Percentiles rank a stretch among this genome's conserved stretches.
These are phyloP conservation scores for Aspergillus versicolor DNA, from an alignment of 2,329 filamentous ascomycete genomes.

Conservation along the genomic window DNA sequence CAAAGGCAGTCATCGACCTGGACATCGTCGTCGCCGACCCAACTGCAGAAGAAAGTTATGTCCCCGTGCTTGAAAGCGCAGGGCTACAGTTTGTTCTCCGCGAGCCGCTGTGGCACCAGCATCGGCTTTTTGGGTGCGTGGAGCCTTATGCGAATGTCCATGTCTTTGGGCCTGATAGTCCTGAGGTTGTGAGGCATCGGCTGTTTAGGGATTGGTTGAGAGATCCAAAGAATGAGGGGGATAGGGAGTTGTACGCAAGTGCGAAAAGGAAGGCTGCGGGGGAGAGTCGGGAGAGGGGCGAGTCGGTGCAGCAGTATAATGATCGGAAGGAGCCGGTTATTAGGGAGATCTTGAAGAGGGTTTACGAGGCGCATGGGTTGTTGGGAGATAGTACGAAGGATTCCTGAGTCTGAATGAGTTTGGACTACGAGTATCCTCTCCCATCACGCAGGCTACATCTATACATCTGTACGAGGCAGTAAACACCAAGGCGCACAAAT, in stretches of 20 bases:
- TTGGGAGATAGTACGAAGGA: not conserved
- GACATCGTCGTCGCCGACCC: constrained; percentile 48
- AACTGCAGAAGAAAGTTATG: constrained; percentile 45
- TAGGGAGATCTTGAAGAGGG: constrained; percentile 38
- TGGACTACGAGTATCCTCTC: not conserved
- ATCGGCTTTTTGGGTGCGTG: constrained; percentile 47
- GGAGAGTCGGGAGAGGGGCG: constrained; percentile 30
- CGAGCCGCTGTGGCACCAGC: constrained; percentile 50
- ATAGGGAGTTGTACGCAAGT: constrained; percentile 42
- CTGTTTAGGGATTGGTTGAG: constrained; percentile 49
- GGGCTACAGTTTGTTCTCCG: constrained; percentile 50
- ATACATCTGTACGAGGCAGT: not conserved
- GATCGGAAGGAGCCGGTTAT: constrained; percentile 44
- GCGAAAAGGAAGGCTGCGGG: constrained; percentile 40
- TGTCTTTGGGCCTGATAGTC: constrained; percentile 46
- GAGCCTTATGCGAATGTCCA: constrained; percentile 49
- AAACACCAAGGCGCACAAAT: not conserved
- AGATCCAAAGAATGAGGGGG: constrained; percentile 31
- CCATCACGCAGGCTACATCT: not conserved
- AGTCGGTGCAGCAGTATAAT: constrained; percentile 42
- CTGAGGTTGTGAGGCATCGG: constrained; percentile 45
- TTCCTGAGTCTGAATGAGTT: not conserved
- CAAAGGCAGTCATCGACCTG: constrained; percentile 55
- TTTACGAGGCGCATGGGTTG: constrained; percentile 18
- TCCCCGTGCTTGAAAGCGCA: constrained; percentile 41